Conservation (phyloP, 202 grass and related monocot genomes). For the Zizania palustris region DNA sequence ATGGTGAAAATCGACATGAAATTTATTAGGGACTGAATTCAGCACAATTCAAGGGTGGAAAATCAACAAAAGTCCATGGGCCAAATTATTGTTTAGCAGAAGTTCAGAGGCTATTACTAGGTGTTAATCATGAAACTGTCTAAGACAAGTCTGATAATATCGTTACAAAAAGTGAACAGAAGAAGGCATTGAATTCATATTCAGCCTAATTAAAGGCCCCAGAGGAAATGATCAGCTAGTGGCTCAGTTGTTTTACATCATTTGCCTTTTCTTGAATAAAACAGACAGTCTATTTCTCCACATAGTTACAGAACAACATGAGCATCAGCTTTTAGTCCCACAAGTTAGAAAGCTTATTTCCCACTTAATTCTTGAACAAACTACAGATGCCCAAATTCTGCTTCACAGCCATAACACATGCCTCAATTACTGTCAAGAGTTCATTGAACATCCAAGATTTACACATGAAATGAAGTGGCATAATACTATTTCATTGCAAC, state of each 20-base stretch:
- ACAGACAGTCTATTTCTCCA: background rate
- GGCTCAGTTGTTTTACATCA: background rate
- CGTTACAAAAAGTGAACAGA: background rate
- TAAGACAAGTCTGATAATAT: conserved; percentile 2
- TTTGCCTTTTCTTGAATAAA: background rate
- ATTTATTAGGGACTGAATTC: background rate
- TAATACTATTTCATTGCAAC: conserved; percentile 23
- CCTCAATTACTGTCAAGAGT: background rate
- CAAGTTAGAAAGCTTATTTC: background rate
- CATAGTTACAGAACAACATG: background rate
- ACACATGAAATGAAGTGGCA: conserved; percentile 1
- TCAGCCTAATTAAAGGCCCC: background rate
- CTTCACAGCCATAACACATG: background rate
- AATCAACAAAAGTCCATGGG: conserved; percentile 7
- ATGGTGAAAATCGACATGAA: background rate
- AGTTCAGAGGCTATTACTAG: background rate
- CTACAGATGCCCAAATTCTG: background rate
- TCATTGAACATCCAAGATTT: background rate
- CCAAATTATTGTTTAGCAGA: background rate
- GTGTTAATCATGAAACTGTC: conserved; percentile 12
- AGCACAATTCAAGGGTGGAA: background rate
- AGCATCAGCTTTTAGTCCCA: background rate
- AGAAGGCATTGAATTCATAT: background rate
- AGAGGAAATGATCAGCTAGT: background rate
- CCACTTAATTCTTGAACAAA: background rate